phyloP scores from a whole-genome alignment of 2,329 filamentous ascomycete species.

The Neopestalotiopsis rosae region DNA sequence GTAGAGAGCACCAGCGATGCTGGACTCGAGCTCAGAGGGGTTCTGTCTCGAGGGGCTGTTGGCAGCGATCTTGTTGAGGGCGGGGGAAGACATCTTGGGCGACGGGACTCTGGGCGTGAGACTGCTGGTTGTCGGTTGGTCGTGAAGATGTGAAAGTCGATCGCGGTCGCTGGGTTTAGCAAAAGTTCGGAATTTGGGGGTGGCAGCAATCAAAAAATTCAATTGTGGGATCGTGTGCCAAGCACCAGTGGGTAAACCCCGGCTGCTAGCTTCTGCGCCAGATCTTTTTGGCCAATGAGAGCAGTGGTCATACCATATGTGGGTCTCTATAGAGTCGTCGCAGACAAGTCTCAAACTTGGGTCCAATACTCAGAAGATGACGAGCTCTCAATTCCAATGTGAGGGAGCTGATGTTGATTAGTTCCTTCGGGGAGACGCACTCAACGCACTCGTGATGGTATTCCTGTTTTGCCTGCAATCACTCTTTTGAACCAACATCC shows the following conservation, averaged over 20 bases:
- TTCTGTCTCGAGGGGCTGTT: conserved; percentile 96
- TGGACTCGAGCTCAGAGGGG: conserved; percentile 96
- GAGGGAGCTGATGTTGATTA: too few species aligned
- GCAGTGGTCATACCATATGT: too few species aligned
- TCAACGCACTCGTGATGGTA: too few species aligned
- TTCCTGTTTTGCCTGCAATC: too few species aligned
- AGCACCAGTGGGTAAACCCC: conserved; percentile 1
- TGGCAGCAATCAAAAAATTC: conserved; percentile 2
- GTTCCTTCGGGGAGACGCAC: too few species aligned
- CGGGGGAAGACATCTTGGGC: conserved; percentile 67
- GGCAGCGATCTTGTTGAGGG: conserved; percentile 96
- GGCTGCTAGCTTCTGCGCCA: not conserved
- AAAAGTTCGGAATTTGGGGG: conserved; percentile 12
- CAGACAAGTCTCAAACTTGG: too few species aligned
- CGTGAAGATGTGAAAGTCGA: conserved; percentile 10
- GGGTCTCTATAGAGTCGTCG: too few species aligned
- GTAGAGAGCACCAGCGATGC: conserved; percentile 95
- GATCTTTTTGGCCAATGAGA: not conserved
- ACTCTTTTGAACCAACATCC: too few species aligned
- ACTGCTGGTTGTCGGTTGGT: not conserved
- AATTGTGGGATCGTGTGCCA: conserved; percentile 12
- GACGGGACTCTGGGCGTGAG: conserved; percentile 29
- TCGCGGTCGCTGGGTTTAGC: not conserved
- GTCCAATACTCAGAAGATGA: too few species aligned
- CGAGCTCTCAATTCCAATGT: too few species aligned